These are phyloP conservation scores for Edaphochlamys debaryana DNA, from an alignment of 139 green algal genomes.

Conservation along the genomic window DNA sequence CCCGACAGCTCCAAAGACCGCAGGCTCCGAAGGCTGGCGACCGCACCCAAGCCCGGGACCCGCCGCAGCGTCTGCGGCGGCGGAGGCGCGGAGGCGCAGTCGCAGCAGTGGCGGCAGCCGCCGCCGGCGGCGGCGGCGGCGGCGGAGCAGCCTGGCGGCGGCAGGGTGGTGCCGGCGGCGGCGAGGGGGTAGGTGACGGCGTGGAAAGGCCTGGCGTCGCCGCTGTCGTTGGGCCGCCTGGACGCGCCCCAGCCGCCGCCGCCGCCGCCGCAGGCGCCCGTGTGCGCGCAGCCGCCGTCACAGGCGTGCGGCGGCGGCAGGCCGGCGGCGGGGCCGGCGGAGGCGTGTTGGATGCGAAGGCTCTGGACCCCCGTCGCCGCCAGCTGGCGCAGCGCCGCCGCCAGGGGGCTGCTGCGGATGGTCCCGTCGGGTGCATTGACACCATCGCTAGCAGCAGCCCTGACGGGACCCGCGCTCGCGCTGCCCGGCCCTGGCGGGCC, in stretches of 20 bases:
- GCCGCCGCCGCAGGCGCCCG: background rate
- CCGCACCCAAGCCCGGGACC: background rate
- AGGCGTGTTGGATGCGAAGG: slow-evolving; percentile 10
- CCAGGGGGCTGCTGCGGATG: no score
- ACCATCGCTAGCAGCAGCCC: no score
- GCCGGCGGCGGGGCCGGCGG: background rate
- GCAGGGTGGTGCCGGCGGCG: background rate
- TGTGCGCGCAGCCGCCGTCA: background rate
- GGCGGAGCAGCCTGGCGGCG: no score
- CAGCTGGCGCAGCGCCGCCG: background rate
- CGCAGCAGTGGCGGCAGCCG: background rate
- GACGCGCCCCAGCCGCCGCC: no score
- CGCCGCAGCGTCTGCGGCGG: background rate
- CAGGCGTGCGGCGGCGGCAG: background rate
- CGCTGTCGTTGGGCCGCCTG: no score
- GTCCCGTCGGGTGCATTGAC: no score
- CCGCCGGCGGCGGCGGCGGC: no score
- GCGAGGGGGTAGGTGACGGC: background rate
- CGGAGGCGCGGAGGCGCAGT: background rate
- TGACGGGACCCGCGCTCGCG: no score
- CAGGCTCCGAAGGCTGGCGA: background rate
- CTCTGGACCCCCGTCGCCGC: background rate
- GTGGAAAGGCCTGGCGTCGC: no score
- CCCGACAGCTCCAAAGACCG: slow-evolving; percentile 28
- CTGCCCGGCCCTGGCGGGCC: no score